Evolutionary conservation across 2,329 filamentous ascomycete genomes (phyloP), one percentile per base, ranked within the genome.

Genomic region (Penicillium capsulatum): DNA sequence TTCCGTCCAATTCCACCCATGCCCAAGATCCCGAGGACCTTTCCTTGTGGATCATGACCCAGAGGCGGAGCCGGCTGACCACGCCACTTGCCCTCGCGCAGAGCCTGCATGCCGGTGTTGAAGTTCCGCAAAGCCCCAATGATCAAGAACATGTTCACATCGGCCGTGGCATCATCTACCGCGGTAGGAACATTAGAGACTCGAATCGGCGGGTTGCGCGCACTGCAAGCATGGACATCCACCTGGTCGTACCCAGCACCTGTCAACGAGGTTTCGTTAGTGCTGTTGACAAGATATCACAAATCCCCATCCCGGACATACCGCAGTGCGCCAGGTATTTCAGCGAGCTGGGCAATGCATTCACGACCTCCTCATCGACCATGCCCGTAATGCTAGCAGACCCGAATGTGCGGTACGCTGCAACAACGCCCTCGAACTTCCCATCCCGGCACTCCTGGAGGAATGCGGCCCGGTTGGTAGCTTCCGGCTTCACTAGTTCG

Each of bases 1-100:
- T 88, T 87, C 24, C 83, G 72, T 0, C 88, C 87, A 45, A 94
- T 92, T 2, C 87, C 86, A 14, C 87, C 87, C 86, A 92, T 91
- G 5, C 87, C 87, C 28, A 94, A 63, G 44, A 94, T 88, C 0
- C 87, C 87, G 4, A 94, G 72, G 1, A 81, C 70, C 64, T 91
- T 92, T 24, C 84, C 85, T 61, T 85, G 74, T 1, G 86, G 86
- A 57, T 92, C 86, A 58, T 86, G 84, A 9, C 86, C 87, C 1
- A 81, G 73, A 1, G 76, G 73, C 5, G 69, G 69, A 5, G 65
- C 59, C 0, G 69, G 66, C 3, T 64, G 60, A 3, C 84, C 84
- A 36, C 79, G 74, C 83, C 85, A 94, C 41, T 78, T 68, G 1
- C 82, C 80, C 15, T 74, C 69, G 24, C 87, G 79, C 7, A 91